Evolutionary conservation across 2,329 filamentous ascomycete species (phyloP).

Genomic region (Aspergillus sp.): DNA sequence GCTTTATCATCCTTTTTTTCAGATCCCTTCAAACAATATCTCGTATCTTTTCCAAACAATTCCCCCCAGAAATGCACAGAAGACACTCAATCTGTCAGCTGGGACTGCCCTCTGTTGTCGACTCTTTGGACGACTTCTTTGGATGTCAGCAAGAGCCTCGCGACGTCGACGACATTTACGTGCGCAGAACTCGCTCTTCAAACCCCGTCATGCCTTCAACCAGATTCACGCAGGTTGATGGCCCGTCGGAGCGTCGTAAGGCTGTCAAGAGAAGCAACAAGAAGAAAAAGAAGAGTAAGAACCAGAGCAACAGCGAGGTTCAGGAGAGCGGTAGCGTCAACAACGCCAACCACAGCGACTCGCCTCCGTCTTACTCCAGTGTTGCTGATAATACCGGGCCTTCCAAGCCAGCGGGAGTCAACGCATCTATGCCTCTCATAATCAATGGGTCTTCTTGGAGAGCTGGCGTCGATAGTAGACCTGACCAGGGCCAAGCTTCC

Average conservation of each 20-base stretch:
- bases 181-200: no score
- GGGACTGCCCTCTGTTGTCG: slow-evolving; percentile 6
- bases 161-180: no score
- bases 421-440: no score
- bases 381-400: no score
- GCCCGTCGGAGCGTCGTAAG: slow-evolving; percentile 1
- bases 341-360: no score
- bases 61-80: slow-evolving; percentile 5
- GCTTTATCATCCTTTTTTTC: neutral
- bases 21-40: neutral
- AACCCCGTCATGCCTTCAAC: no score
- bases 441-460: no score
- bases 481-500: neutral
- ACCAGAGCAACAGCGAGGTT: neutral
- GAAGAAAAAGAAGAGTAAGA: slow-evolving; percentile 8
- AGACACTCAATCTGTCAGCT: slow-evolving; percentile 13
- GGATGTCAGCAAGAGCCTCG: no score
- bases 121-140: slow-evolving; percentile 4
- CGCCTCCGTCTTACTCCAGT: no score
- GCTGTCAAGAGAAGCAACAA: slow-evolving; percentile 1
- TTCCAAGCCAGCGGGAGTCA: no score
- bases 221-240: no score
- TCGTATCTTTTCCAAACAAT: neutral
- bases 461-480: neutral
- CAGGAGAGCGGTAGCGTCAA: neutral